These are phyloP conservation scores for Rhodosporidiobolus odoratus DNA, from an alignment of 768 basidiomycete species.

Conservation along the genomic window DNA sequence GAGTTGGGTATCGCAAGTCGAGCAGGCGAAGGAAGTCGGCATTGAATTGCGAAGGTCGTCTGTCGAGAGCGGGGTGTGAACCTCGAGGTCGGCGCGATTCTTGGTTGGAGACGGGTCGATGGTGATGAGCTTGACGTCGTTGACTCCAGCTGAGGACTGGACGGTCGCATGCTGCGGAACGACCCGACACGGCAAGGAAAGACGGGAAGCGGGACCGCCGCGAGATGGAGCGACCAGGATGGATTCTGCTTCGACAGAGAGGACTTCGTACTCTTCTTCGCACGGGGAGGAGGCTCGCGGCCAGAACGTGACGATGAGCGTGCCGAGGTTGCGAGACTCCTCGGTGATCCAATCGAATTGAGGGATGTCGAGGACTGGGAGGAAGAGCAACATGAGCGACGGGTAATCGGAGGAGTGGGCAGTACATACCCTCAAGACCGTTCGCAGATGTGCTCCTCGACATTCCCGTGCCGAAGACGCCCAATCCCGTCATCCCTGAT, in stretches of 20 bases:
- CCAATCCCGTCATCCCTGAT: constrained; percentile 5
- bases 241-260: constrained; percentile 52
- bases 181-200: constrained; percentile 57
- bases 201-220: constrained; percentile 51
- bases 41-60: constrained; percentile 56
- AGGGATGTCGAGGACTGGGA: constrained; percentile 40
- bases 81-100: constrained; percentile 44
- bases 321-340: constrained; percentile 77
- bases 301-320: constrained; percentile 68
- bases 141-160: constrained; percentile 57
- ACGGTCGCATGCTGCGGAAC: constrained; percentile 56
- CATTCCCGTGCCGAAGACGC: constrained; percentile 7
- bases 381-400: neutral
- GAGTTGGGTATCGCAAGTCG: constrained; percentile 71
- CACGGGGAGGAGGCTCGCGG: neutral
- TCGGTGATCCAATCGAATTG: constrained; percentile 61
- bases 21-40: constrained; percentile 68
- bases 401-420: neutral
- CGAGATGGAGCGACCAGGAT: constrained; percentile 61
- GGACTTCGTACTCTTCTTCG: constrained; percentile 6
- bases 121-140: constrained; percentile 61
- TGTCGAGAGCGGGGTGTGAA: constrained; percentile 56
- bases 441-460: constrained; percentile 43
- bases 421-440: constrained; percentile 31
- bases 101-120: constrained; percentile 39